Base-by-base conservation (phyloP, 306 rosid genomes). In the Gynostemma pentaphyllum region DNA sequence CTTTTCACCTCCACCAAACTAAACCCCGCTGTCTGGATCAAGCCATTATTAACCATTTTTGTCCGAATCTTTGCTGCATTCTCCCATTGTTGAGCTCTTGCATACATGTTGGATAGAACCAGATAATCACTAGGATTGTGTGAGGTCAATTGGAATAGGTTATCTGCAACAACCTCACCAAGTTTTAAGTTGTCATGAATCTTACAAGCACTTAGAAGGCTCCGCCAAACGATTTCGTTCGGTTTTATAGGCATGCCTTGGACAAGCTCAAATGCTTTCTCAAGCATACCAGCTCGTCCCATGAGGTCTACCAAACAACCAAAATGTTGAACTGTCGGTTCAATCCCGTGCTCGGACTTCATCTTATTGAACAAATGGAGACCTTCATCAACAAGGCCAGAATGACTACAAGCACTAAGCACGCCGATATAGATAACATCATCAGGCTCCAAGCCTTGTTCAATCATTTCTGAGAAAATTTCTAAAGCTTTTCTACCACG, bases 271-370 rank as follows among this genome's bases (percentile, higher is more conserved):
- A 75, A 78, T 47, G 97, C 96, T 76, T 85, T 85, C 23, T 66
- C 63, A 10, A 90, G 81, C 90, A 49, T 75, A 57, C 96, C 88
- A 0, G 85, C 85, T 76, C 88, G 72, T 7, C 90, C 94, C 78
- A 83, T 61, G 42, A 90, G 87, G 61, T 83, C 97, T 59, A 90
- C 97, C 78, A 90, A 40, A 79, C 97, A 87, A 68, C 94, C 87
- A 36, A 83, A 90, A 66, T 83, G 95, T 50, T 83, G 76, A 67
- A 87, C 46, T 44, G 84, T 83, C 15, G 96, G 94, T 51, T 80
- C 69, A 27, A 85, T 87, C 57, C 71, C 73, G 52, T 82, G 87
- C 74, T 82, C 82, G 22, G 51, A 29, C 74, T 67, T 79, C 97
- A 87, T 87, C 72, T 66, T 55, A 8, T 80, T 44, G 68, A 90